A percentile compares a stretch with the other conserved stretches of the same genome.
Evolutionary conservation across 805 yeast species (phyloP).

Genomic region (Kodamaea restingae): DNA sequence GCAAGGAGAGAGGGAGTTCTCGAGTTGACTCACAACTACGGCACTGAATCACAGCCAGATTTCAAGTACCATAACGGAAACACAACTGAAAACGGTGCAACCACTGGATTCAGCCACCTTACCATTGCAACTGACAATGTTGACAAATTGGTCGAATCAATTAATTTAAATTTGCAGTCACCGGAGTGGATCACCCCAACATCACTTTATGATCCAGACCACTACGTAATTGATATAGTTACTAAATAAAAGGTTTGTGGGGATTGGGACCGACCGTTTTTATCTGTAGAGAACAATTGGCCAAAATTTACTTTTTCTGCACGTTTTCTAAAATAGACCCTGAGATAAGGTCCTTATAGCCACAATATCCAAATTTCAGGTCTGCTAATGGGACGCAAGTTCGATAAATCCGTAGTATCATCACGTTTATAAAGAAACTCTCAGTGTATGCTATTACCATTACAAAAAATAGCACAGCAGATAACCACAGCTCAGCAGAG

Average conservation of each 20-base stretch:
- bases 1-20: constrained; percentile 61
- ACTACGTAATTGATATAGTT: constrained; percentile 6
- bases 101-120: constrained; percentile 84
- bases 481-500: too few relatives aligned
- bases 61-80: constrained; percentile 85
- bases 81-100: constrained; percentile 46
- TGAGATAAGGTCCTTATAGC: too few relatives aligned
- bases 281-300: too few relatives aligned
- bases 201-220: constrained; percentile 28
- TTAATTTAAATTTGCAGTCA: constrained; percentile 43
- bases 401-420: too few relatives aligned
- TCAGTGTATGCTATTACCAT: too few relatives aligned
- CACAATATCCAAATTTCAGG: too few relatives aligned
- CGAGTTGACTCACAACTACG: constrained; percentile 94
- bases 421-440: too few relatives aligned
- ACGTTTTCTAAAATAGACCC: too few relatives aligned
- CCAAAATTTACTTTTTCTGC: too few relatives aligned
- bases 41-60: constrained; percentile 75
- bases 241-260: background rate
- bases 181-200: constrained; percentile 51
- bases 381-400: too few relatives aligned
- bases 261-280: too few relatives aligned
- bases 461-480: too few relatives aligned
- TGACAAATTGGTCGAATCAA: constrained; percentile 45
- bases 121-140: constrained; percentile 66